phyloP scores from a whole-genome alignment of 164 flowering plant genomes.

The Saururus chinensis region DNA sequence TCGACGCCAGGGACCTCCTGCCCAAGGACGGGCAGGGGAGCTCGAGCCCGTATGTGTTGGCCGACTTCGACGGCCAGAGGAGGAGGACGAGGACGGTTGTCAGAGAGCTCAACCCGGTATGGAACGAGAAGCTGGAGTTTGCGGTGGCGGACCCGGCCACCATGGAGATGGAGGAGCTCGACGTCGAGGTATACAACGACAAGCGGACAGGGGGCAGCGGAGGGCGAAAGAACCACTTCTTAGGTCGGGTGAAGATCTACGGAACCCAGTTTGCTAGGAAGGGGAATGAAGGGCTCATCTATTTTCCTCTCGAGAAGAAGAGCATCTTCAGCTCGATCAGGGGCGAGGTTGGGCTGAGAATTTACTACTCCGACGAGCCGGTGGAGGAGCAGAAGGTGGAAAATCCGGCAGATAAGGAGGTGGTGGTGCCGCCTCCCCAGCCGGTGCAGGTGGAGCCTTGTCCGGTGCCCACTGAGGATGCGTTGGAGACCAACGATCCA shows the following conservation, averaged over 20 bases:
- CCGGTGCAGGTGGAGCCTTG: constrained; percentile 1
- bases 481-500: constrained; percentile 22
- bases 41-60: constrained; percentile 79
- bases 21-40: constrained; percentile 98
- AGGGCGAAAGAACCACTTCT: constrained; percentile 56
- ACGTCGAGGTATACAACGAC: constrained; percentile 74
- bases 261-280: constrained; percentile 57
- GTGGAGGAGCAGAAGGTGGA: constrained; percentile 4
- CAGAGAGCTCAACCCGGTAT: constrained; percentile 66
- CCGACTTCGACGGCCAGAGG: constrained; percentile 73
- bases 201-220: constrained; percentile 42
- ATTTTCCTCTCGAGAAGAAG: constrained; percentile 75
- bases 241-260: constrained; percentile 72
- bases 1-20: constrained; percentile 67
- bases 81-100: constrained; percentile 50
- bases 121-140: constrained; percentile 86
- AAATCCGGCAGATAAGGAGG: not conserved
- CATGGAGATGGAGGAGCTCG: constrained; percentile 70
- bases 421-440: not conserved
- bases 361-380: constrained; percentile 64
- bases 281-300: constrained; percentile 68
- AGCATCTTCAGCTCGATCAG: constrained; percentile 82
- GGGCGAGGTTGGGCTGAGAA: constrained; percentile 68
- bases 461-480: constrained; percentile 20
- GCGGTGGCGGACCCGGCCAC: constrained; percentile 51